A percentile compares a stretch with the other conserved stretches of the same genome.
Conservation (phyloP, 163 green algal species). For the Chloroidium sp. region DNA sequence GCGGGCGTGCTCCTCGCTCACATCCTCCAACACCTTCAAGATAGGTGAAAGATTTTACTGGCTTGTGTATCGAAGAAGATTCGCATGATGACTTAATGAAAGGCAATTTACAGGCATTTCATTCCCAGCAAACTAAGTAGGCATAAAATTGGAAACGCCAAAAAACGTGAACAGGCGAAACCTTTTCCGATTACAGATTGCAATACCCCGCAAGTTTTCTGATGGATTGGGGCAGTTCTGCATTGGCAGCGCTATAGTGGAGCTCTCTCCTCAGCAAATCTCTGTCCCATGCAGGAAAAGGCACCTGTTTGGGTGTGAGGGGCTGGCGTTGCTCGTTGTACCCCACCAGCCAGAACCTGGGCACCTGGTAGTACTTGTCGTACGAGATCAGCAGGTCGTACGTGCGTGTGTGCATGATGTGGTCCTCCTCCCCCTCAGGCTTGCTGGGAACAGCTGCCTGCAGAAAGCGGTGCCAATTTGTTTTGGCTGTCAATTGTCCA, state of each 20-base stretch:
- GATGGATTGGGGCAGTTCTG: not conserved
- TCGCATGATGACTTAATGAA: no score
- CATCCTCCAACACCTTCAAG: conserved; percentile 69
- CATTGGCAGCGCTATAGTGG: not conserved
- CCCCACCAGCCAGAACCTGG: conserved; percentile 83
- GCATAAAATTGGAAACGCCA: no score
- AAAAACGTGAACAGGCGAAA: not conserved
- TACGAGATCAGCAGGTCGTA: conserved; percentile 93
- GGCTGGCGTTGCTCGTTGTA: conserved; percentile 66
- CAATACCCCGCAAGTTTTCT: not conserved
- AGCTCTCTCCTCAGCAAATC: not conserved
- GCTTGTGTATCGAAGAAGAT: no score
- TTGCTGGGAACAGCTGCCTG: not conserved
- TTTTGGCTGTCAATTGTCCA: no score
- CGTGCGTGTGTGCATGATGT: conserved; percentile 67
- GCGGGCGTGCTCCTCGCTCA: conserved; percentile 73
- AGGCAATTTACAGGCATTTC: no score
- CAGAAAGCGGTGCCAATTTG: not conserved
- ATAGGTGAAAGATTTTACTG: not conserved
- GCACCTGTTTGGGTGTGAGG: conserved; percentile 54
- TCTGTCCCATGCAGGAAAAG: not conserved
- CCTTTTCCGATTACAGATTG: not conserved
- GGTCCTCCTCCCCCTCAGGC: conserved; percentile 28
- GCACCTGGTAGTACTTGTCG: conserved; percentile 75
- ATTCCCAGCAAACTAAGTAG: no score